Evolutionary conservation across 2,329 filamentous ascomycete species (phyloP).

Genomic region (Beauveria rudraprayagi): DNA sequence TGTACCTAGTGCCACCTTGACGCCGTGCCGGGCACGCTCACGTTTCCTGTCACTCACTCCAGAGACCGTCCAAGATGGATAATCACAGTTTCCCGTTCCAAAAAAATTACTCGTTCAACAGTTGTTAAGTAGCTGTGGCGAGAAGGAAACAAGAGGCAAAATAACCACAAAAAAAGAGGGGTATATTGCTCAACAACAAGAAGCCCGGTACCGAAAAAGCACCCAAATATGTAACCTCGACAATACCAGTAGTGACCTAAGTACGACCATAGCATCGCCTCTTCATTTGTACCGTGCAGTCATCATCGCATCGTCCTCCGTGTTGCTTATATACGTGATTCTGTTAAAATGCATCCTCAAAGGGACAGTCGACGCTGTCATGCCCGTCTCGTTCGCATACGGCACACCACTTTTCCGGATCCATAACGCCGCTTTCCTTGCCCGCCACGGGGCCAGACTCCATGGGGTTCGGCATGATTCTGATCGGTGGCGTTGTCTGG

Average conservation of each 20-base stretch:
- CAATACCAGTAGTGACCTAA: not conserved
- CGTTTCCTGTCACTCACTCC: too few relatives aligned
- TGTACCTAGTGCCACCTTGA: too few relatives aligned
- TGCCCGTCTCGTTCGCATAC: constrained; percentile 94
- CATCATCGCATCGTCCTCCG: not conserved
- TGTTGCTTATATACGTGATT: not conserved
- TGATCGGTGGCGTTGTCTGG: constrained; percentile 31
- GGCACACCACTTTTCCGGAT: constrained; percentile 91
- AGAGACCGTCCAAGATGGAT: too few relatives aligned
- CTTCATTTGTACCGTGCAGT: not conserved
- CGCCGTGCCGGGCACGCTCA: too few relatives aligned
- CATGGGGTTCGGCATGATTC: constrained; percentile 52
- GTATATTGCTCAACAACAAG: constrained; percentile 9
- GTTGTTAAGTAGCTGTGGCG: too few relatives aligned
- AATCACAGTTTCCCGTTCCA: too few relatives aligned
- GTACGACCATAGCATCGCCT: not conserved
- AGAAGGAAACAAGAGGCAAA: not conserved
- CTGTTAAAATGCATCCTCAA: constrained; percentile 67
- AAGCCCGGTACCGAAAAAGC: not conserved
- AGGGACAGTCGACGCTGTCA: constrained; percentile 89
- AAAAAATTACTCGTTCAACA: too few relatives aligned
- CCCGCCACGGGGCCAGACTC: constrained; percentile 64
- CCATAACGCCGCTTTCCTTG: constrained; percentile 69
- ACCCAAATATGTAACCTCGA: not conserved
- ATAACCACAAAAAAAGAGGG: not conserved